Evolutionary conservation across 371 early-diverging fungal genomes (phyloP), one percentile per base, ranked within the genome.

Genomic region (Cokeromyces recurvatus): DNA sequence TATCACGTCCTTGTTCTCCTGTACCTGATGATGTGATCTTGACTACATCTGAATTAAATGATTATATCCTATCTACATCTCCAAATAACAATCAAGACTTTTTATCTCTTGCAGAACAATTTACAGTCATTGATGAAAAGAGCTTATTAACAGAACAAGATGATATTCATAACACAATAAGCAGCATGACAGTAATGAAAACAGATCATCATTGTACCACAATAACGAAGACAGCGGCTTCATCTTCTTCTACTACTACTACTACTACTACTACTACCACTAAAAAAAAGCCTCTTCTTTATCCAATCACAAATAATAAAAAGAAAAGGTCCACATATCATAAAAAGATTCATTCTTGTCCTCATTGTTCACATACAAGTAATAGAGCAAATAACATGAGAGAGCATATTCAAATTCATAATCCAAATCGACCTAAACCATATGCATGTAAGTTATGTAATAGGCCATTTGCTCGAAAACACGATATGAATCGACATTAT

Each of bases 401-500:
- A n/a, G 65, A 66, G 20, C 75, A 74, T 42, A 52, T 59, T n/a
- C 45, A 55, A 22, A 71, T 64, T 1, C 75, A 74, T 38, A 45
- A 68, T 38, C 68, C 68, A 19, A 52, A 68, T 17, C 57, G 71
- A 3, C 65, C 66, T 5, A 70, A 64, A 44, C 51, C 57, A 11
- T 63, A 57, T 46, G 38, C 32, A 5, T 79, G 79, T 57, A 36
- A 41, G 21, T 50, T 59, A 19, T 87, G 87, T 52, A 32, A 39
- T 24, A 78, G 73, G 53, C 43, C 71, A 8, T 87, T 87, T 66
- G 78, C 85, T 9, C 69, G 86, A 31, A 83, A 82, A 48, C 81
- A 84, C 44, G 87, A 87, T 51, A 68, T 85, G 62, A 77, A 77
- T 44, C 77, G 87, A 38, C 87, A 87, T 19, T 46, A 50, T 38